Conservation (phyloP, 1,284 basidiomycete genomes). For the Ceratobasidium sp. region DNA sequence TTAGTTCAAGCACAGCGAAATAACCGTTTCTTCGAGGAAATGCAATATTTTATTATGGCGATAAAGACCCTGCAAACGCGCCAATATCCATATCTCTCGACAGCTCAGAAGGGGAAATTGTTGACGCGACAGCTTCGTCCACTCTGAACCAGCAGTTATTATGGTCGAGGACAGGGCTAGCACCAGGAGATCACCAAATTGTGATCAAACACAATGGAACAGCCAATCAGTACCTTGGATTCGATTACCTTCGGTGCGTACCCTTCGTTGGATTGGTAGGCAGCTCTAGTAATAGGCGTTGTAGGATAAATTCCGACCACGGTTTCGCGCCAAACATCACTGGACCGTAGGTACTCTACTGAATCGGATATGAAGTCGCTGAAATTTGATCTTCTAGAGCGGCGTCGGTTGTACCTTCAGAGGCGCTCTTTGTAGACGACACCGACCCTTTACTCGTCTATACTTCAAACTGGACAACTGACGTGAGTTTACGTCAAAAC, state of each 20-base stretch:
- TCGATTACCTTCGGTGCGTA: slow-evolving; percentile 28
- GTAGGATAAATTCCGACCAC: background rate
- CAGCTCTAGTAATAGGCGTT: no score
- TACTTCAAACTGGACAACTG: background rate
- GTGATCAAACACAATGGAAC: background rate
- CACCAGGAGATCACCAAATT: slow-evolving; percentile 15
- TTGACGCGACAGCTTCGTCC: background rate
- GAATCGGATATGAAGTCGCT: background rate
- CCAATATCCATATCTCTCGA: background rate
- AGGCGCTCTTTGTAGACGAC: slow-evolving; percentile 15
- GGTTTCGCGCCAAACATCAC: background rate
- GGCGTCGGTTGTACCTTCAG: background rate
- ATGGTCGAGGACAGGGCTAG: slow-evolving; percentile 15
- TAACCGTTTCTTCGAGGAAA: background rate
- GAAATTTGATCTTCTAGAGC: background rate
- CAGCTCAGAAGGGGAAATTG: background rate
- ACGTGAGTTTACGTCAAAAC: background rate
- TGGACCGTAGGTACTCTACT: background rate
- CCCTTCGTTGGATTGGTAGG: no score
- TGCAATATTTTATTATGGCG: background rate
- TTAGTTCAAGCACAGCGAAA: background rate
- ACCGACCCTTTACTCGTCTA: background rate
- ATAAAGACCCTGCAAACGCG: background rate
- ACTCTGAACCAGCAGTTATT: background rate
- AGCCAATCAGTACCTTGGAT: background rate